These are phyloP conservation scores for Arachnomyces sp. DNA, from an alignment of 2,329 filamentous ascomycete species.

Conservation along the genomic window DNA sequence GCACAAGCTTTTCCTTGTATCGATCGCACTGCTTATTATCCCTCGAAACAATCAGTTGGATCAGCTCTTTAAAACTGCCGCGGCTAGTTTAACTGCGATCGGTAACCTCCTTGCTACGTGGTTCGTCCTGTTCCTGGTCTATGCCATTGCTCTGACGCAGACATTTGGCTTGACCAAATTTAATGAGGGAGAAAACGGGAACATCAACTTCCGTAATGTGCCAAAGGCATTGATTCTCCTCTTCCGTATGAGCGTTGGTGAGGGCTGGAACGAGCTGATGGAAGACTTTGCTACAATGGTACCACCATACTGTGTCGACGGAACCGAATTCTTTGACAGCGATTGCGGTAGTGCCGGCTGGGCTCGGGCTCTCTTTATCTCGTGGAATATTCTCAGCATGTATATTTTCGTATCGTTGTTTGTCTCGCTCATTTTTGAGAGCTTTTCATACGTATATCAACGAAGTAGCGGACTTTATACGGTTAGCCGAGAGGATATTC, in stretches of 20 bases:
- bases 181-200: constrained; percentile 60
- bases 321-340: constrained; percentile 67
- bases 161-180: constrained; percentile 93
- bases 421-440: constrained; percentile 97
- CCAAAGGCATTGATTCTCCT: constrained; percentile 89
- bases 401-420: constrained; percentile 99
- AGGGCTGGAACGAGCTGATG: constrained; percentile 97
- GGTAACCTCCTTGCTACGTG: constrained; percentile 89
- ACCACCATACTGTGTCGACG: constrained; percentile 71
- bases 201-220: constrained; percentile 88
- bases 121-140: constrained; percentile 94
- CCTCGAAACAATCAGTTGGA: constrained; percentile 95
- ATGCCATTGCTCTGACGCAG: constrained; percentile 92
- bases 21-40: constrained; percentile 81
- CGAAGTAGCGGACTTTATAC: constrained; percentile 85
- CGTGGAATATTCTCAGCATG: constrained; percentile 99
- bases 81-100: constrained; percentile 84
- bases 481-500: constrained; percentile 86
- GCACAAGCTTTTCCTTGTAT: constrained; percentile 90
- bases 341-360: constrained; percentile 89
- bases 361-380: constrained; percentile 83
- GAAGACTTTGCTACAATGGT: constrained; percentile 81
- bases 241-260: constrained; percentile 86
- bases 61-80: constrained; percentile 97
- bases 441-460: constrained; percentile 98